Evolutionary conservation across 495 filamentous ascomycete species (phyloP).

Genomic region (Hapsidospora chrysogenum): DNA sequence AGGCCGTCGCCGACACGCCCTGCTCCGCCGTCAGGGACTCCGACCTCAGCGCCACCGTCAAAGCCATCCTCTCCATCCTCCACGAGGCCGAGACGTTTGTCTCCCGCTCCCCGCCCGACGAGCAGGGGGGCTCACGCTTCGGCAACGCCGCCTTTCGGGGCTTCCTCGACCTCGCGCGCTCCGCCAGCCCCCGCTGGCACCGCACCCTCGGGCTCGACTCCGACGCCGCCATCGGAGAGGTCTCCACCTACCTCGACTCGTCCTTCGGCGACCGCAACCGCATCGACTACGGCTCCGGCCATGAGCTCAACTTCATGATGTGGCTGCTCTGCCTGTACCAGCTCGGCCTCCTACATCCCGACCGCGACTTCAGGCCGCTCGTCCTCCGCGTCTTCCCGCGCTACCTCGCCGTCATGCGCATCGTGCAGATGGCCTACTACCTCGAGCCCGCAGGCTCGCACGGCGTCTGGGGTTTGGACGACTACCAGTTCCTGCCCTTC

Average conservation of each 20-base stretch:
- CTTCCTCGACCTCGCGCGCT: slow-evolving; percentile 57
- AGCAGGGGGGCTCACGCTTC: slow-evolving; percentile 78
- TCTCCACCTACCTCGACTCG: slow-evolving; percentile 63
- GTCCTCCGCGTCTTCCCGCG: slow-evolving; percentile 63
- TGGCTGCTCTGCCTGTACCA: slow-evolving; percentile 86
- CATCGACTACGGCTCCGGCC: slow-evolving; percentile 95
- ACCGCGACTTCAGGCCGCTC: slow-evolving; percentile 48
- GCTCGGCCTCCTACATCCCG: slow-evolving; percentile 41
- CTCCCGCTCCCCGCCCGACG: slow-evolving; percentile 53
- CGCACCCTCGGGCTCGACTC: slow-evolving; percentile 34
- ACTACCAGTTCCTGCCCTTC: slow-evolving; percentile 96
- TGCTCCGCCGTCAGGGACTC: slow-evolving; percentile 44
- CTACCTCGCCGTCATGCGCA: slow-evolving; percentile 68
- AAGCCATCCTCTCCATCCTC: slow-evolving; percentile 53
- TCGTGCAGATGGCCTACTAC: slow-evolving; percentile 77
- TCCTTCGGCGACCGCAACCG: slow-evolving; percentile 71
- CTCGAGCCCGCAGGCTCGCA: slow-evolving; percentile 90
- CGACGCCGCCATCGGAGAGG: slow-evolving; percentile 43
- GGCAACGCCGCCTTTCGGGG: slow-evolving; percentile 82
- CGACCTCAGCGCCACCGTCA: slow-evolving; percentile 37
- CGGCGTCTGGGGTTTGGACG: slow-evolving; percentile 94
- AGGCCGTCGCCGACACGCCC: slow-evolving; percentile 62
- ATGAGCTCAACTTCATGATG: slow-evolving; percentile 91
- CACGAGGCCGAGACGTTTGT: slow-evolving; percentile 46
- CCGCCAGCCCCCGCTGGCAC: slow-evolving; percentile 41